Percentiles rank a stretch among this genome's conserved stretches.
Evolutionary conservation across 2,329 filamentous ascomycete species (phyloP).

Genomic region (Nothopassalora personata): DNA sequence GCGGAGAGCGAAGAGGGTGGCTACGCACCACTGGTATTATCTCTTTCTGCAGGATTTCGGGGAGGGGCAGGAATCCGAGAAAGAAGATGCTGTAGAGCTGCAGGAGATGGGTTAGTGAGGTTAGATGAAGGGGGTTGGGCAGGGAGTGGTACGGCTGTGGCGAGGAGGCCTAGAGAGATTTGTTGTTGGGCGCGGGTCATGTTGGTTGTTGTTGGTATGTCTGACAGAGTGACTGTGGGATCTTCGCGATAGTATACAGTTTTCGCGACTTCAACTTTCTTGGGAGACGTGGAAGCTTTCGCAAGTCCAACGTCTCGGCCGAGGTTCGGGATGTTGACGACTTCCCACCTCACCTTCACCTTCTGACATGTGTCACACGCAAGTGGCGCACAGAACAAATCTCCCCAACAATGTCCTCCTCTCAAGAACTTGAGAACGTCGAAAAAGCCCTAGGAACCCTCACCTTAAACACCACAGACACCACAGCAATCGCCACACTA

Average conservation of each 20-base stretch:
- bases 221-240: constrained; percentile 11
- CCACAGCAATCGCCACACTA: constrained; percentile 13
- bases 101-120: constrained; percentile 19
- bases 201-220: background rate
- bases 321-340: background rate
- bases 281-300: background rate
- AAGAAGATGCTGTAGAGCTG: constrained; percentile 87
- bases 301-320: background rate
- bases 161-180: constrained; percentile 77
- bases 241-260: background rate
- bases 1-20: background rate
- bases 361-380: background rate
- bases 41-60: constrained; percentile 70
- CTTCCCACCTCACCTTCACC: background rate
- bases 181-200: constrained; percentile 97
- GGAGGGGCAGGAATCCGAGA: constrained; percentile 76
- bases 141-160: constrained; percentile 67
- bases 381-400: background rate
- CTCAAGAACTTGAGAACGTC: background rate
- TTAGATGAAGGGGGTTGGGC: constrained; percentile 2
- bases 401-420: background rate
- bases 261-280: background rate
- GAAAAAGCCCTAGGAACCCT: background rate
- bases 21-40: constrained; percentile 79
- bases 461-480: background rate